Base-by-base conservation (phyloP, 2,329 filamentous ascomycete species). In the Aureobasidium lini region DNA sequence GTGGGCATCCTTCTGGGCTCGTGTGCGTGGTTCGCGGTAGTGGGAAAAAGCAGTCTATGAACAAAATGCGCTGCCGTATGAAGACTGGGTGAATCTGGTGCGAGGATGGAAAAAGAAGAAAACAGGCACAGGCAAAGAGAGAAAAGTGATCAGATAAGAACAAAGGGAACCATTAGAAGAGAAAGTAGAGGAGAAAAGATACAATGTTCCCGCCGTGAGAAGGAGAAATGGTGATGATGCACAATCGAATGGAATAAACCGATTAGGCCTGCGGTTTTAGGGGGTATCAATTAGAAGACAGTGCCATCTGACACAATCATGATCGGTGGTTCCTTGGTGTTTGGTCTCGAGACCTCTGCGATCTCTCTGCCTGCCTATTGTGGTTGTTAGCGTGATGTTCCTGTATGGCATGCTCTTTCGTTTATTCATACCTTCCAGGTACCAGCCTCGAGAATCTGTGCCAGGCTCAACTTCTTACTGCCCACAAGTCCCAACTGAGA, bases 291-390 rank as follows among this genome's bases (percentile, higher is more conserved):
- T 74, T 84, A 96, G 72, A 99, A 97, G 65, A 99, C 90, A 28
- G 94, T 97, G 63, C 94, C 94, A 72, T 99, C 94, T 64, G 90
- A 96, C 66, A 95, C 83, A 67, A 97, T 96, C 76, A 96, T 86
- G 70, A 99, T 97, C 4, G 94, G 94, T 34, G 93, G 90, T 72
- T 95, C 90, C 76, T 94, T 96, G 56, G 94, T 97, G 69, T 96
- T 97, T 23, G 94, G 94, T 66, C 94, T 83, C 66, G 90, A 93
- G 64, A 96, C 90, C 76, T 96, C 93, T 63, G 94, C 94, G 71
- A 97, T 88, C 76, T 97, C 94, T 70, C 94, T 86, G 61, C 94
- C 94, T 67, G 93, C 93, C 92, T 84, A 64, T 56, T 37, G 13
- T 46, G 15, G 44, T 63, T 83, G 61, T 58, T 56, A 63, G 70